phyloP scores from a whole-genome alignment of 2,329 filamentous ascomycete species.

The Thielaviopsis ethacetica region DNA sequence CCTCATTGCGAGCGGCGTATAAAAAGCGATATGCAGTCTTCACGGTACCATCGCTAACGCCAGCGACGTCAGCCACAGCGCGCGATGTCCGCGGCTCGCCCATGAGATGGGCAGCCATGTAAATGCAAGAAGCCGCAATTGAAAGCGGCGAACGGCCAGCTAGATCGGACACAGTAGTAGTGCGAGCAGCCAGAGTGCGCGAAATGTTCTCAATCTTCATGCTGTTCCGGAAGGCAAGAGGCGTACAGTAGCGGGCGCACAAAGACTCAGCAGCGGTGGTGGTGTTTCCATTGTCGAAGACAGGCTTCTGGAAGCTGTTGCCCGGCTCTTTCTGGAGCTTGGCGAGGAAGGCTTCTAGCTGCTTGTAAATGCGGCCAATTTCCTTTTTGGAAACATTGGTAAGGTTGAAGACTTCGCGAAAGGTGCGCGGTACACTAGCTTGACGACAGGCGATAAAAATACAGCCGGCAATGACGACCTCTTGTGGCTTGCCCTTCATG shows the following conservation, averaged over 20 bases:
- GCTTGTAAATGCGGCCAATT: conserved; percentile 89
- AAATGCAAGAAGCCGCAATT: conserved; percentile 92
- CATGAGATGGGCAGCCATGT: conserved; percentile 82
- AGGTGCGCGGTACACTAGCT: conserved; percentile 71
- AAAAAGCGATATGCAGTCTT: conserved; percentile 88
- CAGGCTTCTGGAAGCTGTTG: conserved; percentile 25
- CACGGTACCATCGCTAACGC: conserved; percentile 92
- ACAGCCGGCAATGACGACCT: conserved; percentile 86
- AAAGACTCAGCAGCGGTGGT: conserved; percentile 60
- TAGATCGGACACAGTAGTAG: conserved; percentile 61
- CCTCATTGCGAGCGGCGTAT: conserved; percentile 53
- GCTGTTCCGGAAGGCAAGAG: conserved; percentile 57
- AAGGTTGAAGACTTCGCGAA: conserved; percentile 84
- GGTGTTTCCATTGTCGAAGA: conserved; percentile 52
- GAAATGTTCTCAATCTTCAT: conserved; percentile 68
- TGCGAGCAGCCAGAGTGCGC: conserved; percentile 59
- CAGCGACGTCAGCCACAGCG: conserved; percentile 68
- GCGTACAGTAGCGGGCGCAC: conserved; percentile 77
- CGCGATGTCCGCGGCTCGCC: conserved; percentile 68
- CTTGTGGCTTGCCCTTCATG: conserved; percentile 89
- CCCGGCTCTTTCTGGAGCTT: conserved; percentile 50
- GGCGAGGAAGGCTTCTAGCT: conserved; percentile 73
- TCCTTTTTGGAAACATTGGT: conserved; percentile 96
- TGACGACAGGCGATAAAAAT: conserved; percentile 97
- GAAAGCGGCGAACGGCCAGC: conserved; percentile 89